These are phyloP conservation scores for Daedaleopsis sinensis DNA, from an alignment of 768 basidiomycete genomes.

Conservation along the genomic window DNA sequence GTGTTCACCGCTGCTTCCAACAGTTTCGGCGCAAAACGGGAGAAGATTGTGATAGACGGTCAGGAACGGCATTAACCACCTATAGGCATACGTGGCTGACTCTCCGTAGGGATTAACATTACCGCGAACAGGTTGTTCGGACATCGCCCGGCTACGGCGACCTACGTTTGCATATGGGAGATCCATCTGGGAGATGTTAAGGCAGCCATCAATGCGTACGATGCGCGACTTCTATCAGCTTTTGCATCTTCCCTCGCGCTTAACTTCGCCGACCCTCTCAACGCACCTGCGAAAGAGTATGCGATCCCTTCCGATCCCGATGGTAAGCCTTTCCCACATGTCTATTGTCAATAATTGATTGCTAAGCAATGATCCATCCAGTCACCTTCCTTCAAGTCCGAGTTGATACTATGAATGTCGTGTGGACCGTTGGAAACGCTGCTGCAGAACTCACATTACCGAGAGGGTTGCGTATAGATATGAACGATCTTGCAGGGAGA, in stretches of 20 bases:
- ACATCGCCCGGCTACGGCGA: conserved; percentile 77
- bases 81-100: background rate
- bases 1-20: conserved; percentile 31
- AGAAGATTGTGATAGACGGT: conserved; percentile 58
- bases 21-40: conserved; percentile 12
- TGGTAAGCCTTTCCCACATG: conserved; percentile 47
- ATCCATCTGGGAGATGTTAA: conserved; percentile 70
- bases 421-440: conserved; percentile 55
- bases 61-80: background rate
- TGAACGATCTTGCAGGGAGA: conserved; percentile 75
- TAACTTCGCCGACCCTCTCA: conserved; percentile 76
- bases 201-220: conserved; percentile 54
- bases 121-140: conserved; percentile 88
- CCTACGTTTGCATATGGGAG: conserved; percentile 96
- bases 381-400: conserved; percentile 85
- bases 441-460: conserved; percentile 60
- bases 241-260: conserved; percentile 61
- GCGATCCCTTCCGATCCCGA: conserved; percentile 72
- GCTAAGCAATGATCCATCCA: conserved; percentile 31
- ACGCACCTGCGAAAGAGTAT: conserved; percentile 78
- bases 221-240: conserved; percentile 53
- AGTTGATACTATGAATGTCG: conserved; percentile 54
- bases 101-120: conserved; percentile 66
- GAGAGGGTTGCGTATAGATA: conserved; percentile 63
- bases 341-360: background rate